Evolutionary conservation across 768 basidiomycete genomes (phyloP), one percentile per base, ranked within the genome.

Genomic region (Cyclocybe aegerita): DNA sequence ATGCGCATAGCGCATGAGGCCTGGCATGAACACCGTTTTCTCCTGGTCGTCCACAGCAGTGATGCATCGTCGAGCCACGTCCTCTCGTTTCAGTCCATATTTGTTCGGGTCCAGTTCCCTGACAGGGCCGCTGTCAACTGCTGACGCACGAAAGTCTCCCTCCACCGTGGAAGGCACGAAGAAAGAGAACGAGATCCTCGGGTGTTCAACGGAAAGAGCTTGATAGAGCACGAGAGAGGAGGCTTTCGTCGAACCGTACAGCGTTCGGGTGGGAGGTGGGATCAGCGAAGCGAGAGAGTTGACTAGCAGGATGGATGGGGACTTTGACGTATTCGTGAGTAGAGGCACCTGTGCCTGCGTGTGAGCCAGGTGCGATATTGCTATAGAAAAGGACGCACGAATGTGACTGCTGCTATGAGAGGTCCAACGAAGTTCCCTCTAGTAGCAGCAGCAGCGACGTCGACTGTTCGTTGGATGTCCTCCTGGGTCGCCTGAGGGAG

Each of bases 211-310:
- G 4, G 90, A 72, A 31, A 93, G 81, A 0, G 86, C 76, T 65
- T 90, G 88, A 65, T 84, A 93, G 49, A 94, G 82, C 4, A 86
- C 55, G 29, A 90, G 78, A 1, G 88, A 83, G 0, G 93, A 88
- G 2, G 86, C 76, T 65, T 98, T 97, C 8, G 88, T 90, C 3
- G 92, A 82, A 0, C 79, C 83, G 63, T 98, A 98, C 33, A 98
- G 70, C 0, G 90, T 72, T 6, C 94, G 85, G 0, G 90, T 93
- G 0, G 94, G 94, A 0, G 93, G 83, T 2, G 94, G 90, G 33
- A 94, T 83, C 5, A 86, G 73, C 2, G 90, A 82, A 2, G 86
- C 94, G 2, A 87, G 71, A 29, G 86, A 88, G 7, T 91, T 91
- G 33, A 97, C 63, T 37, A 95, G 81, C 23, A 92, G 79, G 34